phyloP scores from a whole-genome alignment of 257 asterid species.

The Scutellaria galericulata region DNA sequence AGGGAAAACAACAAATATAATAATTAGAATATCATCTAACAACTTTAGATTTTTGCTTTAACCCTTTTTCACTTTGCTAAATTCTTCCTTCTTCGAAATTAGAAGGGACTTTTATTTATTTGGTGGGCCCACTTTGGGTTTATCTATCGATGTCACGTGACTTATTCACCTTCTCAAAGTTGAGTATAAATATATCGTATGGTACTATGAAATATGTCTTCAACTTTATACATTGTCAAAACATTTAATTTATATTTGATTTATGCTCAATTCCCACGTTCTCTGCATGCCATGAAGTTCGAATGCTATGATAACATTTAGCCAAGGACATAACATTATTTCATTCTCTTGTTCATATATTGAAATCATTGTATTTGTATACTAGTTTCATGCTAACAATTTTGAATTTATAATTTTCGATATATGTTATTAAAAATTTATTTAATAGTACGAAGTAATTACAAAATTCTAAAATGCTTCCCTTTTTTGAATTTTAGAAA shows the following conservation, averaged over 20 bases:
- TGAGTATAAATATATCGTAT: not conserved
- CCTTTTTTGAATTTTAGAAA: too few relatives aligned
- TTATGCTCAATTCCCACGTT: not conserved
- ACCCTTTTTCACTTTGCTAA: conserved; percentile 44
- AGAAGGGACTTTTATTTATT: not conserved
- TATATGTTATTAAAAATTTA: too few relatives aligned
- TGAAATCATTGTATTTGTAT: too few relatives aligned
- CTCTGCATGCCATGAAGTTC: conserved; percentile 34
- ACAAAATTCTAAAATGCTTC: too few relatives aligned
- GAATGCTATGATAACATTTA: conserved; percentile 43
- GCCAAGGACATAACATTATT: too few relatives aligned
- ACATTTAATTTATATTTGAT: too few relatives aligned
- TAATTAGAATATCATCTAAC: conserved; percentile 16
- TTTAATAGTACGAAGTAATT: too few relatives aligned
- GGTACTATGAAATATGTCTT: not conserved
- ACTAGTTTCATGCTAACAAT: not conserved
- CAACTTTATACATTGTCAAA: conserved; percentile 16
- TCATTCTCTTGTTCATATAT: too few relatives aligned
- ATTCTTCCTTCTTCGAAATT: conserved; percentile 23
- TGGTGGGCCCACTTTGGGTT: conserved; percentile 36
- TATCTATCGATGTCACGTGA: conserved; percentile 48
- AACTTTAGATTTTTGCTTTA: conserved; percentile 37
- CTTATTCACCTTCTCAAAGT: not conserved
- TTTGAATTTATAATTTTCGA: too few relatives aligned
- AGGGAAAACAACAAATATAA: not conserved